phyloP scores from a whole-genome alignment of 1,284 basidiomycete species.

The Testicularia cyperi region DNA sequence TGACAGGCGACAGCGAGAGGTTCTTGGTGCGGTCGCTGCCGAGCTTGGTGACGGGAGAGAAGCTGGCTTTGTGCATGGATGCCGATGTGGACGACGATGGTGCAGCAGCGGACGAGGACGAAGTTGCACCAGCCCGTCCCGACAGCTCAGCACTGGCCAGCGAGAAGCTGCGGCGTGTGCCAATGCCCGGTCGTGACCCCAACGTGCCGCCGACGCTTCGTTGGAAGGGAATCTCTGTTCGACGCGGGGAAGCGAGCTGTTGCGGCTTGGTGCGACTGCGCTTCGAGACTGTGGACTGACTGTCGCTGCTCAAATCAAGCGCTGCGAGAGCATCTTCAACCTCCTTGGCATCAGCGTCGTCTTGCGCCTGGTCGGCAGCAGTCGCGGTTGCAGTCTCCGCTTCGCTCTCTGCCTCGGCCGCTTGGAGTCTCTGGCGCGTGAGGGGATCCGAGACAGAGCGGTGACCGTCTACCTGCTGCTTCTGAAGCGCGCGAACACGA shows the following conservation, averaged over 20 bases:
- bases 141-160: slow-evolving; percentile 26
- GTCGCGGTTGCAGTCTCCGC: too few relatives aligned
- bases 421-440: slow-evolving; percentile 22
- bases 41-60: slow-evolving; percentile 29
- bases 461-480: slow-evolving; percentile 21
- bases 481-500: slow-evolving; percentile 20
- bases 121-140: slow-evolving; percentile 1
- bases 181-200: slow-evolving; percentile 9
- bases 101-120: slow-evolving; percentile 5
- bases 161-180: slow-evolving; percentile 27
- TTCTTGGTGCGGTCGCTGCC: slow-evolving; percentile 37
- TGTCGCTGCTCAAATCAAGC: slow-evolving; percentile 15
- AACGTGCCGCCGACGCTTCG: too few relatives aligned
- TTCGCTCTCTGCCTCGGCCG: too few relatives aligned
- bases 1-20: slow-evolving; percentile 46
- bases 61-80: slow-evolving; percentile 11
- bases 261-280: slow-evolving; percentile 12
- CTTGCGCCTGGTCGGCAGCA: slow-evolving; percentile 11
- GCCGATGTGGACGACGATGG: slow-evolving; percentile 11
- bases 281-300: not conserved
- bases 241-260: slow-evolving; percentile 21
- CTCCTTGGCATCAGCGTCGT: slow-evolving; percentile 26
- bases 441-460: slow-evolving; percentile 40
- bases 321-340: slow-evolving; percentile 29
- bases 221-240: slow-evolving; percentile 10